These are phyloP conservation scores for Trametes elegans DNA, from an alignment of 768 basidiomycete genomes.

Conservation along the genomic window DNA sequence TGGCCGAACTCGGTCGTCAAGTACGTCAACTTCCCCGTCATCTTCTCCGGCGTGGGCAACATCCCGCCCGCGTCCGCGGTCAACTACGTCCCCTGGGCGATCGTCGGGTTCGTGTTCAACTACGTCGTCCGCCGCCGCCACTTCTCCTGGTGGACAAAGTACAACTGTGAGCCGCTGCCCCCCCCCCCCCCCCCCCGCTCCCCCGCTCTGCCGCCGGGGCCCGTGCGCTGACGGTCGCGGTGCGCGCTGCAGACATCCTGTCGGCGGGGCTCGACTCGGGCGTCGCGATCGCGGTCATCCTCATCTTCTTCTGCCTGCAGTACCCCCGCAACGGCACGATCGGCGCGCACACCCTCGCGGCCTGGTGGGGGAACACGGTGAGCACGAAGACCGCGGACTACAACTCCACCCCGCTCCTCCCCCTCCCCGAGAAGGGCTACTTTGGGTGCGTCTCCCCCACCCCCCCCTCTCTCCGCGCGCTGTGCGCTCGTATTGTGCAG, in stretches of 20 bases:
- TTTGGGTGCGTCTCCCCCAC: conserved; percentile 1
- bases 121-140: conserved; percentile 63
- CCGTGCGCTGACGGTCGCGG: background rate
- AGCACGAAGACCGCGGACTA: conserved; percentile 21
- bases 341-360: conserved; percentile 30
- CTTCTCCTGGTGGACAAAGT: conserved; percentile 78
- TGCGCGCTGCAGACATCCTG: conserved; percentile 51
- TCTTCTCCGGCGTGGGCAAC: conserved; percentile 64
- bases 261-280: conserved; percentile 78
- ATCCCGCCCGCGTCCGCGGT: conserved; percentile 89
- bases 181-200: background rate
- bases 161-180: conserved; percentile 57
- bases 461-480: background rate
- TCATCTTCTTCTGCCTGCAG: conserved; percentile 62
- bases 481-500: background rate
- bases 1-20: conserved; percentile 71
- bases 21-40: conserved; percentile 46
- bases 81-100: conserved; percentile 82
- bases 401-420: conserved; percentile 1
- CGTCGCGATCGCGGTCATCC: conserved; percentile 60
- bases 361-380: conserved; percentile 42
- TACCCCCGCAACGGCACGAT: conserved; percentile 36
- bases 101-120: conserved; percentile 78
- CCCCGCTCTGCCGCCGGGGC: background rate
- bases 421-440: conserved; percentile 5